These are phyloP conservation scores for Hymenotorrendiella dingleyae DNA, from an alignment of 2,329 filamentous ascomycete genomes.

Conservation along the genomic window DNA sequence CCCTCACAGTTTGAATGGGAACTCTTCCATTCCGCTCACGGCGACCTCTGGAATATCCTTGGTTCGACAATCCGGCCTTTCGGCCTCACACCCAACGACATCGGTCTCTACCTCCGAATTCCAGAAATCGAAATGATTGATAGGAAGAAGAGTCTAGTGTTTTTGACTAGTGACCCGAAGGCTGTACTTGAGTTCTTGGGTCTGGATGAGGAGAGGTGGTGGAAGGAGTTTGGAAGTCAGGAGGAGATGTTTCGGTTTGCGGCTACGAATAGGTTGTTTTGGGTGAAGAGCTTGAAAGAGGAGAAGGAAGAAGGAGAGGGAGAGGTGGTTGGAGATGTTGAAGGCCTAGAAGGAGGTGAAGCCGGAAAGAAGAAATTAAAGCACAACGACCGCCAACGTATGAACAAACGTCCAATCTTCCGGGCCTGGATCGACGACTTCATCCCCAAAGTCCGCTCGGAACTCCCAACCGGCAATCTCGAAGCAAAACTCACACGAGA, in stretches of 20 bases:
- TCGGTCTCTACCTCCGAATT: constrained; percentile 59
- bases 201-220: constrained; percentile 45
- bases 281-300: constrained; percentile 27
- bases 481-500: constrained; percentile 33
- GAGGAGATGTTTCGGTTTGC: constrained; percentile 59
- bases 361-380: constrained; percentile 36
- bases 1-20: constrained; percentile 50
- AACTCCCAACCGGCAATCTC: constrained; percentile 34
- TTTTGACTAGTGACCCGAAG: constrained; percentile 52
- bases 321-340: constrained; percentile 10
- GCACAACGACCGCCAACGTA: constrained; percentile 51
- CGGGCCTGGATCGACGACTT: constrained; percentile 57
- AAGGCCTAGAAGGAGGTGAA: constrained; percentile 29
- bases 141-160: constrained; percentile 47
- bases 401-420: constrained; percentile 51
- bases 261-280: constrained; percentile 53
- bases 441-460: constrained; percentile 44
- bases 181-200: constrained; percentile 58
- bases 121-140: constrained; percentile 59
- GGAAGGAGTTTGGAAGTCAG: constrained; percentile 46
- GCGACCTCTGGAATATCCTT: constrained; percentile 64
- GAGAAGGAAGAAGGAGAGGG: constrained; percentile 11
- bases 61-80: constrained; percentile 57
- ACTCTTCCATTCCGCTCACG: constrained; percentile 63
- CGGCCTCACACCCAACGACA: constrained; percentile 61